These are phyloP conservation scores for Annulohypoxylon nitens DNA, from an alignment of 495 filamentous ascomycete genomes.

Conservation along the genomic window DNA sequence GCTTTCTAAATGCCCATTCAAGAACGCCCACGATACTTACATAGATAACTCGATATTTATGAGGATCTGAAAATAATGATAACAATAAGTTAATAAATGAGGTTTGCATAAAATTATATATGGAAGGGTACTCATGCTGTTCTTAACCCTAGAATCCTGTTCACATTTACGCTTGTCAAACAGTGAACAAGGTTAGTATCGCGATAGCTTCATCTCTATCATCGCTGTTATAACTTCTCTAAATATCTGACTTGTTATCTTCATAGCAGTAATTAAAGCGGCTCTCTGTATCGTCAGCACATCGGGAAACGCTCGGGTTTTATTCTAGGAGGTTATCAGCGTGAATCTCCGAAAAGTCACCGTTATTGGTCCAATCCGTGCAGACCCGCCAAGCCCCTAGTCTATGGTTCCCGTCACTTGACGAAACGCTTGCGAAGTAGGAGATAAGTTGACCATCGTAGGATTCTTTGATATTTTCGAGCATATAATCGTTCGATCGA, in stretches of 20 bases:
- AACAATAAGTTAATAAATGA: not conserved
- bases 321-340: constrained; percentile 25
- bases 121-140: not conserved
- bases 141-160: not conserved
- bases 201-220: not conserved
- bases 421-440: constrained; percentile 13
- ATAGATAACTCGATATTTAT: not conserved
- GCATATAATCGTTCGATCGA: constrained; percentile 1
- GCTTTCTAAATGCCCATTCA: not conserved
- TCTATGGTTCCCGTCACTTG: constrained; percentile 15
- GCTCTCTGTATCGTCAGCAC: not conserved
- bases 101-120: too few species aligned
- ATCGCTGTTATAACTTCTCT: not conserved
- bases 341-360: constrained; percentile 39
- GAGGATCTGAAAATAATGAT: not conserved
- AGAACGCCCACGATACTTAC: not conserved
- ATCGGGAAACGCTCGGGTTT: constrained; percentile 41
- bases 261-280: not conserved
- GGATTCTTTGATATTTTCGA: not conserved
- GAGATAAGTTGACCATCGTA: constrained; percentile 2
- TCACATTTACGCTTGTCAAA: not conserved
- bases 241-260: not conserved
- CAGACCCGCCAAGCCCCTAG: constrained; percentile 33
- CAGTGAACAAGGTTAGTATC: not conserved
- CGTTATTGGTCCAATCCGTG: constrained; percentile 35